phyloP scores from a whole-genome alignment of 225 moss, liverwort and hornwort species.

The Neckera pumila region DNA sequence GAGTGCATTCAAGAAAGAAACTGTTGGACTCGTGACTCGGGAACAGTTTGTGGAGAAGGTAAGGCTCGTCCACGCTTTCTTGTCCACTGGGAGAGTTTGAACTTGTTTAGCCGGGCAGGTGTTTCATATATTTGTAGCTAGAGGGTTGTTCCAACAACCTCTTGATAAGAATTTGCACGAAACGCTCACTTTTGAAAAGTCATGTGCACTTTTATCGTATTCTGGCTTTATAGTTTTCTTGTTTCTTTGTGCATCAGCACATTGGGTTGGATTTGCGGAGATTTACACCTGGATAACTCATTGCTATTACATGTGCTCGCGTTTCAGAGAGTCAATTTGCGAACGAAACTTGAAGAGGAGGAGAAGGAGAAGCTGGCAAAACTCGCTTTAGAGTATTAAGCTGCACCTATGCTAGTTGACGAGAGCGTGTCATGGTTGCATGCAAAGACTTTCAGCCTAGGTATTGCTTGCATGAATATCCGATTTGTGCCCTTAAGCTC shows the following conservation, averaged over 20 bases:
- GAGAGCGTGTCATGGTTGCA: not conserved
- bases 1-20: constrained; percentile 97
- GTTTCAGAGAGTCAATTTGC: constrained; percentile 89
- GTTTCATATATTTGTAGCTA: not conserved
- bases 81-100: not conserved
- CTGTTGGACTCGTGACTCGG: constrained; percentile 89
- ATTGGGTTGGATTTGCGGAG: not conserved
- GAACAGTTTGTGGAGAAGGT: constrained; percentile 99
- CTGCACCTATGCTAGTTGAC: not conserved
- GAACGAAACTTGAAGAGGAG: constrained; percentile 95
- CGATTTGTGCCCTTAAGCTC: not conserved
- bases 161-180: not conserved
- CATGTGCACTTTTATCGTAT: not conserved
- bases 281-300: not conserved
- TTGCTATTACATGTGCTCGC: not conserved
- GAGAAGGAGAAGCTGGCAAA: constrained; percentile 97
- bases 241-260: not conserved
- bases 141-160: not conserved
- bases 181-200: not conserved
- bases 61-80: not conserved
- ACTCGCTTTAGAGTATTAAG: constrained; percentile 75
- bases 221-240: not conserved
- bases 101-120: not conserved
- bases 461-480: not conserved
- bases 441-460: not conserved